These are phyloP conservation scores for Emergomyces africanus DNA, from an alignment of 2,329 filamentous ascomycete species.

Conservation along the genomic window DNA sequence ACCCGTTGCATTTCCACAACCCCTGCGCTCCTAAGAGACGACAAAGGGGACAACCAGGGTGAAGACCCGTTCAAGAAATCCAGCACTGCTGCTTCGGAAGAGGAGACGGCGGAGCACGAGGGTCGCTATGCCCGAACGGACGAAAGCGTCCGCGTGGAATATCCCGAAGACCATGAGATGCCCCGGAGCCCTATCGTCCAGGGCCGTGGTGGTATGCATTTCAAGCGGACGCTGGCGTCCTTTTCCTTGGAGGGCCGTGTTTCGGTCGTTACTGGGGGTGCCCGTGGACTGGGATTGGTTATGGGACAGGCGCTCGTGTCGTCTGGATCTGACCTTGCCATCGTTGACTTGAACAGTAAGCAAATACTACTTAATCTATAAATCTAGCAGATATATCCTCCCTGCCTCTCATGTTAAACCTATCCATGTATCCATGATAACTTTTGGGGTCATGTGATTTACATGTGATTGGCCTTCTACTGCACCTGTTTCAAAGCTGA, in stretches of 20 bases:
- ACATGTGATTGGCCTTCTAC: background rate
- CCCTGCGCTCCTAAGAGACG: background rate
- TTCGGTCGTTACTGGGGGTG: slow-evolving; percentile 79
- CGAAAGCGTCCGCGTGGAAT: slow-evolving; percentile 62
- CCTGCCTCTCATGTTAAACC: background rate
- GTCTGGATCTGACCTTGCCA: slow-evolving; percentile 76
- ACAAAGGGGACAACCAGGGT: background rate
- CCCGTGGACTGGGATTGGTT: slow-evolving; percentile 74
- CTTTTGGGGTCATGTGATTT: background rate
- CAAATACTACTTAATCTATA: too few relatives aligned
- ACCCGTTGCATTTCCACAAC: slow-evolving; percentile 1
- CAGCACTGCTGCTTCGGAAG: background rate
- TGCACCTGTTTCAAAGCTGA: slow-evolving; percentile 2
- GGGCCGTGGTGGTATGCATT: slow-evolving; percentile 66
- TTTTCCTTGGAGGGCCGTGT: slow-evolving; percentile 81
- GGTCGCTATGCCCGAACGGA: slow-evolving; percentile 71
- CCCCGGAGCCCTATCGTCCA: slow-evolving; percentile 58
- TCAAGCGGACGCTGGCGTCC: slow-evolving; percentile 69
- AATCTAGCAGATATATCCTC: too few relatives aligned
- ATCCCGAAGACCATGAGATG: slow-evolving; percentile 61
- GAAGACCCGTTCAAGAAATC: background rate
- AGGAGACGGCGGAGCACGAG: slow-evolving; percentile 32
- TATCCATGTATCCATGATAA: too few relatives aligned
- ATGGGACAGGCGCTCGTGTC: slow-evolving; percentile 88
- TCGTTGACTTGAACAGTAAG: slow-evolving; percentile 87